Evolutionary conservation across 805 yeast genomes (phyloP).

Genomic region (Lachancea nothofagi): DNA sequence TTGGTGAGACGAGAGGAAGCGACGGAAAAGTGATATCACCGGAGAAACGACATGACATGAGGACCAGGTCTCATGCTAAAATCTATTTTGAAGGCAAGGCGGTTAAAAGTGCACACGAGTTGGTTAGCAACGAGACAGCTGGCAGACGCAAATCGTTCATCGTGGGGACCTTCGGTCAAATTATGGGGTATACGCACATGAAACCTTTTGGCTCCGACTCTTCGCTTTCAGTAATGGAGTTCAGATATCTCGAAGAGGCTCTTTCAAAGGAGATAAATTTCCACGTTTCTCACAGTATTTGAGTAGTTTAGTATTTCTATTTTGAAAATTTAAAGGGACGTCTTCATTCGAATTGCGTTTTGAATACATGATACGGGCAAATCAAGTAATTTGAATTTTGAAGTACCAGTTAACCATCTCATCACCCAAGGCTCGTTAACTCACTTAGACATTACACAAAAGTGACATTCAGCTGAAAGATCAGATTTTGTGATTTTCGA

Average conservation of each 20-base stretch:
- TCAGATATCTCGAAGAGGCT: conserved; percentile 8
- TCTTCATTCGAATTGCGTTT: neutral
- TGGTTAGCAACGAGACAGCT: conserved; percentile 14
- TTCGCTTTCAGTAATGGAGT: conserved; percentile 9
- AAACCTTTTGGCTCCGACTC: conserved; percentile 9
- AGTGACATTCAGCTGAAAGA: neutral
- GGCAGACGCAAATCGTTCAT: conserved; percentile 8
- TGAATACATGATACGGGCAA: no score
- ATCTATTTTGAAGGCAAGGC: conserved; percentile 18
- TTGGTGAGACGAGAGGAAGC: conserved; percentile 19
- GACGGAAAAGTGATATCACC: conserved; percentile 21
- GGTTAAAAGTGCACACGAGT: conserved; percentile 15
- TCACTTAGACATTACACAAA: no score
- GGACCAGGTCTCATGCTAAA: conserved; percentile 20
- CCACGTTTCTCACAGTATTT: conserved; percentile 5
- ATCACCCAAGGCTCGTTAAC: no score
- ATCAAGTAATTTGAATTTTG: no score
- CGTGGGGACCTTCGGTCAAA: conserved; percentile 9
- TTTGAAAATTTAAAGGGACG: neutral
- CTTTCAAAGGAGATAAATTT: conserved; percentile 8
- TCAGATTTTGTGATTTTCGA: neutral
- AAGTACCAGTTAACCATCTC: no score
- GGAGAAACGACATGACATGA: conserved; percentile 19
- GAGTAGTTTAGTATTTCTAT: neutral
- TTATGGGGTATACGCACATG: conserved; percentile 8